Percentiles rank a stretch among this genome's conserved stretches.
These are phyloP conservation scores for Vicia sativa DNA, from an alignment of 306 rosid species.

Conservation along the genomic window DNA sequence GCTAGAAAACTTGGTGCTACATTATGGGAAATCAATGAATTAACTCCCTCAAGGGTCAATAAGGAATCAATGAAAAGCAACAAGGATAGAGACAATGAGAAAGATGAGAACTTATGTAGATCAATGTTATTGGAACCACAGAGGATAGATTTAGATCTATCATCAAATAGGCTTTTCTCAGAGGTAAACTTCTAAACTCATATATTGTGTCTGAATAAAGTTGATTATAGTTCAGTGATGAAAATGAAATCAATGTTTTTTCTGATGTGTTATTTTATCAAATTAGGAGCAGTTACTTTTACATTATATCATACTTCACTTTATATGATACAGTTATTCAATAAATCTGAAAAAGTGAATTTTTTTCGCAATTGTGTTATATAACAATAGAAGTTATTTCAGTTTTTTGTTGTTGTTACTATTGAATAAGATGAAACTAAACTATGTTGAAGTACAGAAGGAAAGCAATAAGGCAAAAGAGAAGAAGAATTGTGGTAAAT, in stretches of 20 bases:
- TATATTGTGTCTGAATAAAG: not conserved
- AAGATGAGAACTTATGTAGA: slow-evolving; percentile 37
- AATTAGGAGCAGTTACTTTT: too few relatives aligned
- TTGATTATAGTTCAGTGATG: too few relatives aligned
- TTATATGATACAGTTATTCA: too few relatives aligned
- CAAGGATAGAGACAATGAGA: slow-evolving; percentile 49
- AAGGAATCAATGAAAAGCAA: slow-evolving; percentile 43
- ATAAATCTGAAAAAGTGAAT: too few relatives aligned
- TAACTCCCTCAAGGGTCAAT: slow-evolving; percentile 43
- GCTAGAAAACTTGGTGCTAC: slow-evolving; percentile 83
- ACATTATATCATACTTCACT: too few relatives aligned
- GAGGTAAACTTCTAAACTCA: slow-evolving; percentile 53
- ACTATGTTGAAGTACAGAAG: slow-evolving; percentile 36
- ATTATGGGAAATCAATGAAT: slow-evolving; percentile 74
- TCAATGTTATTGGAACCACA: slow-evolving; percentile 45
- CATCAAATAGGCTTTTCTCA: slow-evolving; percentile 53
- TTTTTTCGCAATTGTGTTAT: not conserved
- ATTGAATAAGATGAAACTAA: slow-evolving; percentile 30
- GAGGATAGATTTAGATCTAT: slow-evolving; percentile 53
- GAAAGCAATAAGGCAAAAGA: not conserved
- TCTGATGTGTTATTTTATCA: too few relatives aligned
- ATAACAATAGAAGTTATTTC: not conserved
- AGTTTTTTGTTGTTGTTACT: not conserved
- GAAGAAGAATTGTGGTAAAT: slow-evolving; percentile 46
- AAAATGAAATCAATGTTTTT: too few relatives aligned